Evolutionary conservation across 2,329 filamentous ascomycete species (phyloP), one percentile per base, ranked within the genome.

Genomic region (Botryosphaeria agaves): DNA sequence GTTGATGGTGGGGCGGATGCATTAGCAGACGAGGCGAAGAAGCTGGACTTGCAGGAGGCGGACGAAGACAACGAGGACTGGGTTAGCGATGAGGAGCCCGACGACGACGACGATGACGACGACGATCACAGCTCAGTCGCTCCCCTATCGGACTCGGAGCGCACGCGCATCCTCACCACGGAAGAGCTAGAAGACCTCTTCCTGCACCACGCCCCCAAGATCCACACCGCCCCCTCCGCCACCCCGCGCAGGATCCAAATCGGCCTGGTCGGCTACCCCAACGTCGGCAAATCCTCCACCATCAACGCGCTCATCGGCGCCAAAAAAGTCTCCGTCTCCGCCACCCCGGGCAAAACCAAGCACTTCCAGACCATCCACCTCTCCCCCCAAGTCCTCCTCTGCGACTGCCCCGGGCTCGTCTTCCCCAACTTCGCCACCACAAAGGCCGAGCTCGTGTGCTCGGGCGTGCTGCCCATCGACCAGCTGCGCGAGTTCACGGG

Each of bases 301-400:
- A 98, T 98, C 66, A 98, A 98, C 60, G 87, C 89, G 25, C 69
- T 98, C n/a, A 85, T 95, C 34, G 91, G 91, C 30, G 76, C 89
- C 32, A 98, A 95, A 62, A 98, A 95, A 59, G 89, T 98, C 5
- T 95, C 87, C 0, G 91, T 98, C 23, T 98, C 89, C 11, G 78
- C 87, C 9, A 98, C 89, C 1, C 89, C 89, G 3, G 89, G 89
- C 51, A 98, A 98, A 61, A 98, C 89, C 9, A 98, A 98, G 62
- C 89, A 98, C 48, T 98, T 98, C 61, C 89, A 98, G 55, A 98
- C 89, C 1, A 89, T 98, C 35, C 85, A 94, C 50, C 71, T 98
- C 18, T 89, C 80, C 35, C 79, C 89, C 1, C 72, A 75, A 35
- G 83, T 98, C 38, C 69, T 95, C 28, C 70, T 98, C 5, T 95